These are phyloP conservation scores for Astrothelium macrocarpum DNA, from an alignment of 495 filamentous ascomycete species.

Conservation along the genomic window DNA sequence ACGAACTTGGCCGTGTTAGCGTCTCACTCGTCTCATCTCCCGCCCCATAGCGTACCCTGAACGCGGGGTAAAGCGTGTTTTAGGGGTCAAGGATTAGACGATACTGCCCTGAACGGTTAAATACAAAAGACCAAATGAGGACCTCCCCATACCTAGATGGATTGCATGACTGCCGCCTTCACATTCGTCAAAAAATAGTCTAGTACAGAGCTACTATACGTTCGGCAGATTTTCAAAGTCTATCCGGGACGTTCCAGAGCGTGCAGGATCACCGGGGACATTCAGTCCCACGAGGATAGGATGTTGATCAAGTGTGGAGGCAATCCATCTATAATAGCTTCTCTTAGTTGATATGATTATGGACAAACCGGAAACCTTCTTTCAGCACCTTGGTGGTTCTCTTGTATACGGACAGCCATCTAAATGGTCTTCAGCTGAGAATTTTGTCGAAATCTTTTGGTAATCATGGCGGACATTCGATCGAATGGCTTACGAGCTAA, in stretches of 20 bases:
- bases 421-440: neutral
- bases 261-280: neutral
- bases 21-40: no score
- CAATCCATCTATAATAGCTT: neutral
- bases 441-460: no score
- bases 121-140: neutral
- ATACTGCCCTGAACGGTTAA: neutral
- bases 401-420: no score
- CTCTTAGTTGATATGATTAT: neutral
- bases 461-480: neutral
- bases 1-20: no score
- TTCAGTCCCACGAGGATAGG: neutral
- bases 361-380: neutral
- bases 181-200: neutral
- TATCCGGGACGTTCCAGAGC: neutral
- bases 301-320: neutral
- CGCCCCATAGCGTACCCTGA: neutral
- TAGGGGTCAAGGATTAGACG: no score
- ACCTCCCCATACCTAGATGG: neutral
- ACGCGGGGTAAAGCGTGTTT: neutral
- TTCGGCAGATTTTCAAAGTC: neutral
- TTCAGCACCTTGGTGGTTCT: no score
- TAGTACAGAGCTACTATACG: neutral
- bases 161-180: neutral
- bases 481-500: slow-evolving; percentile 16